Base-by-base conservation (phyloP, 148 eudicot species). In the Spergularia bocconei region DNA sequence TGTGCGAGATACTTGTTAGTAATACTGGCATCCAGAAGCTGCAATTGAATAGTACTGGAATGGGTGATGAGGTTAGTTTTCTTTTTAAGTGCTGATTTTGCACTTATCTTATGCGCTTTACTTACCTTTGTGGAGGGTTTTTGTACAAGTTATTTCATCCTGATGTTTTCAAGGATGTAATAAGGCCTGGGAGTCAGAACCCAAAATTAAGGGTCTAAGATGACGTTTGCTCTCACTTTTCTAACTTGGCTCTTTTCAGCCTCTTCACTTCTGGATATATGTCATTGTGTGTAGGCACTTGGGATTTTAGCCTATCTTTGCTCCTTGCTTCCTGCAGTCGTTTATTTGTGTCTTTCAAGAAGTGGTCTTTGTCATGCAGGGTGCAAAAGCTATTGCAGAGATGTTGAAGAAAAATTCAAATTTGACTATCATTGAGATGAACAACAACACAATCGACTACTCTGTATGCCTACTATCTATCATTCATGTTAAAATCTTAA, bases 371-470 rank as follows among this genome's bases (percentile, higher is more conserved):
- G 59, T 56, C 60, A 12, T 88, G 80, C 90, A 95, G 99, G 99
- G 97, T 53, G 99, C 99, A 23, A 90, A 89, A 84, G 91, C 97
- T 70, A 87, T 95, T 81, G 97, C 87, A 63, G 92, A 88, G 79
- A 80, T 95, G 89, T 77, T 95, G 84, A 95, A 92, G 88, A 89
- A 82, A 83, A 92, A 95, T 80, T 79, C 97, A 67, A 87, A 71
- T 69, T 78, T 95, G 84, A 89, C 84, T 13, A 71, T 84, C 68
- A 75, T 95, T 83, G 99, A 95, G 86, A 92, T 95, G 55, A 89
- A 89, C 76, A 89, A 91, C 87, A 95, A 95, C 78, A 57, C 85
- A 76, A 95, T 95, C 41, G 97, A 95, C 84, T 92, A 92, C 79
- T 95, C 97, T 87, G 99, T 95, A 90, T 84, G 99, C 72, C 36